A percentile compares a stretch with the other conserved stretches of the same genome.
Evolutionary conservation across 164 flowering plant species (phyloP).

Genomic region (Annona squamosa): DNA sequence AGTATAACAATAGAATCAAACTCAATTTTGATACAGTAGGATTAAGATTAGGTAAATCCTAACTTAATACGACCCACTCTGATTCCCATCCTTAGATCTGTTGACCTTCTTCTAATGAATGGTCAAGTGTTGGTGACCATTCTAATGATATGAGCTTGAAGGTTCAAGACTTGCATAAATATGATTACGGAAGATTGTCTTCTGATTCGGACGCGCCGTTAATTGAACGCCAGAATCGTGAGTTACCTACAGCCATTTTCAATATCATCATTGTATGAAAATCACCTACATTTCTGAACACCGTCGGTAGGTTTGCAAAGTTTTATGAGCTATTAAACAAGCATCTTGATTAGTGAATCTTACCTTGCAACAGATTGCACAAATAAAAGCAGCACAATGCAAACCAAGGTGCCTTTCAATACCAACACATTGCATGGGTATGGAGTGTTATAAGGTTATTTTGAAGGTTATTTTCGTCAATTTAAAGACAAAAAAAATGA

Average conservation of each 20-base stretch:
- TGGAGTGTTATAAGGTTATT: no score
- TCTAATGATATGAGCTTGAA: slow-evolving; percentile 82
- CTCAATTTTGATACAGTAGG: no score
- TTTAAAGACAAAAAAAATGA: no score
- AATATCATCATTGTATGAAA: slow-evolving; percentile 13
- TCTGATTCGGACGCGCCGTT: slow-evolving; percentile 54
- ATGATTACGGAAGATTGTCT: slow-evolving; percentile 64
- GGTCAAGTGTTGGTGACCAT: slow-evolving; percentile 27
- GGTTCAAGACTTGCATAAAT: slow-evolving; percentile 39
- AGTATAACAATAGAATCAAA: no score
- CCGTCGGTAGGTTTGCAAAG: slow-evolving; percentile 2
- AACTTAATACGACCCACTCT: no score
- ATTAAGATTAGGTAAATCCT: no score
- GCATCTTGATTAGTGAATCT: not conserved
- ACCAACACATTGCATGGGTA: not conserved
- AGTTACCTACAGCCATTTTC: slow-evolving; percentile 12
- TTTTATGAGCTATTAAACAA: not conserved
- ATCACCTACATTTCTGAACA: slow-evolving; percentile 12
- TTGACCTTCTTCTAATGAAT: slow-evolving; percentile 14
- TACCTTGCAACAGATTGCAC: slow-evolving; percentile 6
- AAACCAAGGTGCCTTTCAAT: slow-evolving; percentile 14
- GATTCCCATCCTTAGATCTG: no score
- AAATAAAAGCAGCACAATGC: slow-evolving; percentile 7
- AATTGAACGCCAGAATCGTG: slow-evolving; percentile 33
- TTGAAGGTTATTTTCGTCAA: no score